Conservation (phyloP, 768 basidiomycete species). For the Candolleomyces aberdarensis region DNA sequence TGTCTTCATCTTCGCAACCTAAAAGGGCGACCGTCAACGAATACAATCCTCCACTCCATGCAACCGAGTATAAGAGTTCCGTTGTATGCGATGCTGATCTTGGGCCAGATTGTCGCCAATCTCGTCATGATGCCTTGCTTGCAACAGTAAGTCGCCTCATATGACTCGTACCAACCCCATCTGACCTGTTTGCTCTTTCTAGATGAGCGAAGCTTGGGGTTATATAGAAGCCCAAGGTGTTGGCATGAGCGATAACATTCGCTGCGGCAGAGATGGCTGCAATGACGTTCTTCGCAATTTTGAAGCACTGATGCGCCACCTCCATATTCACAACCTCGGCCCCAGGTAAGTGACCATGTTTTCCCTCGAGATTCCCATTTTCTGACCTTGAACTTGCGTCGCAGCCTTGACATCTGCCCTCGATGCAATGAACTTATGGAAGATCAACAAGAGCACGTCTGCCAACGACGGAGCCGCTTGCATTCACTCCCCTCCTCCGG, state of each 20-base stretch:
- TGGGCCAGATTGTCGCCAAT: slow-evolving; percentile 31
- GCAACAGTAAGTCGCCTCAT: too few species aligned
- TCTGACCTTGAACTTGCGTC: not conserved
- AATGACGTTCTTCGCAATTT: slow-evolving; percentile 37
- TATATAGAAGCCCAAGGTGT: slow-evolving; percentile 24
- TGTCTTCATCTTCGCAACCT: not conserved
- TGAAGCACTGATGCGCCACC: slow-evolving; percentile 47
- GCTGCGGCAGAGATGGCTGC: slow-evolving; percentile 46
- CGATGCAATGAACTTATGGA: slow-evolving; percentile 21
- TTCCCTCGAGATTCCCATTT: not conserved
- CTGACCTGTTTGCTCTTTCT: not conserved
- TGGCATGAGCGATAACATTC: slow-evolving; percentile 28
- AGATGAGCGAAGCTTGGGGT: slow-evolving; percentile 36
- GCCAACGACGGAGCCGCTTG: slow-evolving; percentile 9
- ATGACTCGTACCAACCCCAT: too few species aligned
- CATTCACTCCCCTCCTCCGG: not conserved
- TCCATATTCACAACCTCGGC: slow-evolving; percentile 55
- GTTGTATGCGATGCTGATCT: slow-evolving; percentile 16
- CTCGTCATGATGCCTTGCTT: slow-evolving; percentile 4
- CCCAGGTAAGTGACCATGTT: slow-evolving; percentile 30
- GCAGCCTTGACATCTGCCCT: slow-evolving; percentile 19
- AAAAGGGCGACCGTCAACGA: not conserved
- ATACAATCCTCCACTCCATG: not conserved
- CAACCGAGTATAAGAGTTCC: slow-evolving; percentile 7
- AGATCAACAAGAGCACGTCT: slow-evolving; percentile 18